Percentiles rank a stretch among this genome's conserved stretches.
Conservation (phyloP, 306 rosid genomes). For the Ormosia emarginata region DNA sequence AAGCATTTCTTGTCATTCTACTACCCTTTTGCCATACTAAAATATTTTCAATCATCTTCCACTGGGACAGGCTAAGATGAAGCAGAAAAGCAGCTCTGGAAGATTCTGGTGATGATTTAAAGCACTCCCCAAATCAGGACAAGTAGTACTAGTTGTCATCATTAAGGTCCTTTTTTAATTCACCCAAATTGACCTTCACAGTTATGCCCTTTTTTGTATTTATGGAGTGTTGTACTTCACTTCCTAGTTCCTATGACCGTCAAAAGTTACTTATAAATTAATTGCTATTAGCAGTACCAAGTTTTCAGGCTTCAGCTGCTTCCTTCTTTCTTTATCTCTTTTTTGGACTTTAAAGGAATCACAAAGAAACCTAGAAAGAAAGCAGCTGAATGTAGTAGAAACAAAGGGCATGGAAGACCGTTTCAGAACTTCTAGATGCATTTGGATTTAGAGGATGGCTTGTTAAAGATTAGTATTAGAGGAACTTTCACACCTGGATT, state of each 20-base stretch:
- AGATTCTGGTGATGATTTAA: background rate
- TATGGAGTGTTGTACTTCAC: background rate
- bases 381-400: too few relatives aligned
- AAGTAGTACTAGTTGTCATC: constrained; percentile 10
- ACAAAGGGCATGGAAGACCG: background rate
- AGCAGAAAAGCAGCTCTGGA: constrained; percentile 9
- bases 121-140: background rate
- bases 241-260: background rate
- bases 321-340: background rate
- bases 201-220: background rate
- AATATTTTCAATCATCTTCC: constrained; percentile 2
- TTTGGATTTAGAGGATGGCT: too few relatives aligned
- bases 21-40: background rate
- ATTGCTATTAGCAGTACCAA: background rate
- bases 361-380: too few relatives aligned
- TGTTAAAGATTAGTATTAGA: too few relatives aligned
- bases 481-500: background rate
- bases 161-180: background rate
- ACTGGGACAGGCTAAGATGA: background rate
- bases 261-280: background rate
- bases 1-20: constrained; percentile 3
- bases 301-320: background rate
- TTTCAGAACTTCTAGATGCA: background rate
- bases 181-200: background rate
- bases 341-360: background rate